A percentile compares a stretch with the other conserved stretches of the same genome.
phyloP scores from a whole-genome alignment of 2,329 filamentous ascomycete genomes.

The Arachnopeziza araneosa region DNA sequence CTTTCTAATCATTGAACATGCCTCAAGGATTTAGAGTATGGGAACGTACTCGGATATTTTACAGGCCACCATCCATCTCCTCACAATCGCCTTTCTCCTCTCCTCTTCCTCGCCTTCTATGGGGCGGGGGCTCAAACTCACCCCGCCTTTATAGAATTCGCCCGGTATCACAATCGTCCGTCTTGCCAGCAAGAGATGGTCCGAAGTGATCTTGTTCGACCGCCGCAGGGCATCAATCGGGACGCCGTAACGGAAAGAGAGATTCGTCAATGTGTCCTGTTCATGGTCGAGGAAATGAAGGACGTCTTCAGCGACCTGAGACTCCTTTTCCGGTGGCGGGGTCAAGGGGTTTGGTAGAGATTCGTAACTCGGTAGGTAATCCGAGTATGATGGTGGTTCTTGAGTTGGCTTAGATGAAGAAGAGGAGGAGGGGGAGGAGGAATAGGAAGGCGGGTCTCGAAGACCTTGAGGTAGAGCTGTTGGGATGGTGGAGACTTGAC shows the following conservation, averaged over 20 bases:
- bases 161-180: slow-evolving; percentile 67
- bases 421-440: slow-evolving; percentile 25
- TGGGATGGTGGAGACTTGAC: slow-evolving; percentile 61
- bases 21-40: neutral
- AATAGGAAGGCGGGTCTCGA: slow-evolving; percentile 63
- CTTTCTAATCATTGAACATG: neutral
- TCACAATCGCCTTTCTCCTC: slow-evolving; percentile 61
- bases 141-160: slow-evolving; percentile 59
- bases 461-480: slow-evolving; percentile 59
- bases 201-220: slow-evolving; percentile 64
- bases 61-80: slow-evolving; percentile 73
- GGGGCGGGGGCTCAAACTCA: slow-evolving; percentile 64
- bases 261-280: slow-evolving; percentile 60
- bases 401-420: slow-evolving; percentile 24
- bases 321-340: slow-evolving; percentile 18
- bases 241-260: slow-evolving; percentile 68
- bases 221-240: slow-evolving; percentile 56
- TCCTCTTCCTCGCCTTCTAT: slow-evolving; percentile 72
- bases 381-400: slow-evolving; percentile 37
- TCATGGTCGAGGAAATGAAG: slow-evolving; percentile 69
- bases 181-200: slow-evolving; percentile 65
- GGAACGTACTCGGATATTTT: slow-evolving; percentile 66
- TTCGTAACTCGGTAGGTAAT: slow-evolving; percentile 23
- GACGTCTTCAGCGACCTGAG: slow-evolving; percentile 49
- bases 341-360: slow-evolving; percentile 11